These are phyloP conservation scores for Novymonas esmeraldas DNA, from an alignment of 208 protist genomes.

Conservation along the genomic window DNA sequence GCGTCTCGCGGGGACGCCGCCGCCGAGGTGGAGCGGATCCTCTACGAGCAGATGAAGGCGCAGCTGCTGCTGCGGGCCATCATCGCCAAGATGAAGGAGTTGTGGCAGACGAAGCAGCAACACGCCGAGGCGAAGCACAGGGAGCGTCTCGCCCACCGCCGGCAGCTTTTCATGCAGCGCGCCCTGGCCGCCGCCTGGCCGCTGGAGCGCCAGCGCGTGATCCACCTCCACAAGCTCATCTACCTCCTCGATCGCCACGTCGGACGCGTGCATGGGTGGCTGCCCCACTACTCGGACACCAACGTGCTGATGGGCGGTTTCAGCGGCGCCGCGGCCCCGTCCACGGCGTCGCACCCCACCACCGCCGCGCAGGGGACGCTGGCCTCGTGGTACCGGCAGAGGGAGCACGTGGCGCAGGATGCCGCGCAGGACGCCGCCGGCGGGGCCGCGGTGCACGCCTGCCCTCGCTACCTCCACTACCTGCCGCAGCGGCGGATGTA, in stretches of 20 bases:
- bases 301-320: slow-evolving; percentile 49
- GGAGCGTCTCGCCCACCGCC: slow-evolving; percentile 39
- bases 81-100: slow-evolving; percentile 66
- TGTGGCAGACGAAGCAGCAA: slow-evolving; percentile 66
- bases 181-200: slow-evolving; percentile 54
- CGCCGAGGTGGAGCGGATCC: slow-evolving; percentile 57
- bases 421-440: slow-evolving; percentile 8
- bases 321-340: not conserved
- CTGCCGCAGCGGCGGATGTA: slow-evolving; percentile 43
- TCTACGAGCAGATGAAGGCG: slow-evolving; percentile 81
- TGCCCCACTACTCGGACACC: slow-evolving; percentile 74
- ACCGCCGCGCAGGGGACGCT: slow-evolving; percentile 1
- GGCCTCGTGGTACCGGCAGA: slow-evolving; percentile 19
- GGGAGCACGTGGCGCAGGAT: not conserved
- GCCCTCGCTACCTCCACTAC: slow-evolving; percentile 35
- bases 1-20: slow-evolving; percentile 27
- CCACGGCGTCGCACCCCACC: not conserved
- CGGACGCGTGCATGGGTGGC: slow-evolving; percentile 62
- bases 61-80: slow-evolving; percentile 74
- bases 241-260: slow-evolving; percentile 68
- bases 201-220: slow-evolving; percentile 64
- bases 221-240: slow-evolving; percentile 81
- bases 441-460: slow-evolving; percentile 3
- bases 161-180: slow-evolving; percentile 31
- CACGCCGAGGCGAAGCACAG: slow-evolving; percentile 45